Conservation (phyloP, 352 stramenopile species). For the Pythium coloratum region DNA sequence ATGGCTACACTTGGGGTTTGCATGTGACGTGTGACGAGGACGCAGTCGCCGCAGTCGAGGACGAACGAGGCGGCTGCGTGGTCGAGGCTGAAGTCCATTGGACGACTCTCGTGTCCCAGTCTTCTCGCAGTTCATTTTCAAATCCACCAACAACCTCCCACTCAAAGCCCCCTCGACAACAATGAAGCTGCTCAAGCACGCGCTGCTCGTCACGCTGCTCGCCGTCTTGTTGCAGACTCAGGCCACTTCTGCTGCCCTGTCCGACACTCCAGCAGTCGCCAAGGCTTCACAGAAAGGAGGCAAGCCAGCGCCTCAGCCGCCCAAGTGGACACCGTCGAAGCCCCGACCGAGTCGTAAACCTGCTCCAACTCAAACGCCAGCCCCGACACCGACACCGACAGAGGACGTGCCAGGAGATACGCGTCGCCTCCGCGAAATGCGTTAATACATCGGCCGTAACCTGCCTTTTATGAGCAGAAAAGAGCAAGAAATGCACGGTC, state of each 20-base stretch:
- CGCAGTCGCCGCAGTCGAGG: not conserved
- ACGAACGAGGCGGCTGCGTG: not conserved
- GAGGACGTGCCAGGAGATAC: not conserved
- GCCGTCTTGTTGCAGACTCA: not conserved
- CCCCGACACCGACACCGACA: not conserved
- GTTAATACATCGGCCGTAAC: too few species aligned
- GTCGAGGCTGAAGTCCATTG: not conserved
- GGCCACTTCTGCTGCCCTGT: too few species aligned
- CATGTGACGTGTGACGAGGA: not conserved
- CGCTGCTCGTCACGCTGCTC: constrained; percentile 3
- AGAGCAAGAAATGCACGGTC: not conserved
- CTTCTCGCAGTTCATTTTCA: not conserved
- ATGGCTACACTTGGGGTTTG: constrained; percentile 1
- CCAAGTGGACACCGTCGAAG: constrained; percentile 1
- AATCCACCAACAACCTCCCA: not conserved
- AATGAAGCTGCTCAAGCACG: constrained; percentile 13
- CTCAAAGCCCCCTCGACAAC: too few species aligned
- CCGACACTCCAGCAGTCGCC: not conserved
- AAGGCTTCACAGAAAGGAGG: not conserved
- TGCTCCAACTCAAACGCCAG: not conserved
- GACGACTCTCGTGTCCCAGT: not conserved
- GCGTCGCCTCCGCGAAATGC: not conserved
- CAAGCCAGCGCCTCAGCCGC: not conserved
- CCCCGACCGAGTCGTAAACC: not conserved
- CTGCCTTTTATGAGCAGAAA: too few species aligned